These are phyloP conservation scores for Diaporthe vexans DNA, from an alignment of 2,329 filamentous ascomycete species.

Conservation along the genomic window DNA sequence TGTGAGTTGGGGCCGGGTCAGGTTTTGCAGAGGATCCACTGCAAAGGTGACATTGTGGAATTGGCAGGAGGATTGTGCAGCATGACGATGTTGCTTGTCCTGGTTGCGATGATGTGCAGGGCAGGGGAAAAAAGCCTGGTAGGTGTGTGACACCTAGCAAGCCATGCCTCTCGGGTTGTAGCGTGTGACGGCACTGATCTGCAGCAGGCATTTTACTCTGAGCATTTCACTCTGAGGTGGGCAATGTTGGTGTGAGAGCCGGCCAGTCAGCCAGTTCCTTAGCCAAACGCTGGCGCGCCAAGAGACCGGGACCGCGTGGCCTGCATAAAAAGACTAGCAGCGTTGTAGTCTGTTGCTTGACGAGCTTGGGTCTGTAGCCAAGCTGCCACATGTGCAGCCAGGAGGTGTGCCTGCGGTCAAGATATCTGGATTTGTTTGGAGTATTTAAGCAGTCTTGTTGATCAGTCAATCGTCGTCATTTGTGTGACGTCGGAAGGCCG, in stretches of 20 bases:
- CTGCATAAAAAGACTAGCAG: no score
- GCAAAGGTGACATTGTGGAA: no score
- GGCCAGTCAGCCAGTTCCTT: no score
- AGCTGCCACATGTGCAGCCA: slow-evolving; percentile 22
- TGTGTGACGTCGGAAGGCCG: slow-evolving; percentile 14
- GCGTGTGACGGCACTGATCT: slow-evolving; percentile 9
- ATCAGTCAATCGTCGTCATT: neutral
- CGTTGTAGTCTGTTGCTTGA: no score
- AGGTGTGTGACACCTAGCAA: no score
- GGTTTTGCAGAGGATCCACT: neutral
- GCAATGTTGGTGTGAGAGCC: no score
- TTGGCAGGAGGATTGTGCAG: no score
- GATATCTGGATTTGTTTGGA: neutral
- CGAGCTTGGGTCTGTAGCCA: neutral
- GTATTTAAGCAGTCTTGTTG: no score
- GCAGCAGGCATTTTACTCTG: slow-evolving; percentile 11
- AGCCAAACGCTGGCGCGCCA: neutral
- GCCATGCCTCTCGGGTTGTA: neutral
- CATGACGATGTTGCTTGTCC: no score
- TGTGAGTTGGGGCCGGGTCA: neutral
- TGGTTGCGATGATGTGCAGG: neutral
- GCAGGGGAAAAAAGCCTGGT: neutral
- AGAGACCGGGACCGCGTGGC: no score
- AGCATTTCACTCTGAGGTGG: no score
- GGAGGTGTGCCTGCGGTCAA: neutral